Evolutionary conservation across 2,329 filamentous ascomycete genomes (phyloP).

Genomic region (Pleoardoris graminearum): DNA sequence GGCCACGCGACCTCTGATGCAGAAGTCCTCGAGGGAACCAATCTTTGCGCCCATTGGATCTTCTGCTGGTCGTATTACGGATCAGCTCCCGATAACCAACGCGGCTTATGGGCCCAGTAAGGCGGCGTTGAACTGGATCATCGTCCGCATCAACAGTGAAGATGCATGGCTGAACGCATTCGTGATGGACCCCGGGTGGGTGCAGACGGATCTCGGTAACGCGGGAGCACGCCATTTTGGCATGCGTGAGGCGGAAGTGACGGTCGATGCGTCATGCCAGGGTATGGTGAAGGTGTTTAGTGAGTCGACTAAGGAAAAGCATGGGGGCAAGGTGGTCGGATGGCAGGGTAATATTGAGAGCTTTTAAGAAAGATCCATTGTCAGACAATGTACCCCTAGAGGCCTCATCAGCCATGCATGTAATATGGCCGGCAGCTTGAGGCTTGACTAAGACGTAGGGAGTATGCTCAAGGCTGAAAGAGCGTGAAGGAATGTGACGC

Average conservation of each 20-base stretch:
- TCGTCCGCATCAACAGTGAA: conserved; percentile 12
- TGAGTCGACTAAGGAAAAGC: conserved; percentile 14
- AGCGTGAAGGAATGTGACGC: too few species aligned
- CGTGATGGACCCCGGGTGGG: conserved; percentile 12
- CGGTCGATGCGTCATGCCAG: conserved; percentile 15
- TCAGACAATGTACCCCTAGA: too few species aligned
- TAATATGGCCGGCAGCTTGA: too few species aligned
- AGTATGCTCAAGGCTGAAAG: too few species aligned
- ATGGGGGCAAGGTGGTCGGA: neutral
- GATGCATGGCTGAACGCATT: conserved; percentile 12
- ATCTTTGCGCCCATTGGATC: conserved; percentile 1
- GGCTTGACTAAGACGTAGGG: too few species aligned
- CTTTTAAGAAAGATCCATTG: too few species aligned
- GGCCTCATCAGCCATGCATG: too few species aligned
- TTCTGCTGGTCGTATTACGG: neutral
- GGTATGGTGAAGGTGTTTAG: conserved; percentile 17
- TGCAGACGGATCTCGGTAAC: conserved; percentile 20
- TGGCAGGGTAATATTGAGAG: too few species aligned
- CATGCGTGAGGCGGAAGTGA: conserved; percentile 12
- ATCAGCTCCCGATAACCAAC: neutral
- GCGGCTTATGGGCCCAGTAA: conserved; percentile 10
- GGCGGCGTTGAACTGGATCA: conserved; percentile 17
- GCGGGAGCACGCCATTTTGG: conserved; percentile 6
- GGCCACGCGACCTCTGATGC: conserved; percentile 45
- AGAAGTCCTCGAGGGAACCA: conserved; percentile 9